Conservation (phyloP, 805 yeast genomes). For the Debaryomyces maramus region DNA sequence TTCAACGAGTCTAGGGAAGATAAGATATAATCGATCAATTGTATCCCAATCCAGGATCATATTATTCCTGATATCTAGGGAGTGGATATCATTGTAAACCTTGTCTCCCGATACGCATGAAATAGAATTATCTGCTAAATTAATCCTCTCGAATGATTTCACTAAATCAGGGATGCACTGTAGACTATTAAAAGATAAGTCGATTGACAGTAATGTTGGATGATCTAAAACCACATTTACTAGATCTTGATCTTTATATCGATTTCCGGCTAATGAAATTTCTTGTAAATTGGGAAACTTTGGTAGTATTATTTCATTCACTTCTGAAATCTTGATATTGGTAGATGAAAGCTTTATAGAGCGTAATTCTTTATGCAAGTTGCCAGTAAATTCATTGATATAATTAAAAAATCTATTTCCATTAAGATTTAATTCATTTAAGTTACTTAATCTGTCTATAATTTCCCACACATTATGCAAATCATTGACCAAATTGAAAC, state of each 20-base stretch:
- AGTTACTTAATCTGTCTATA: conserved; percentile 29
- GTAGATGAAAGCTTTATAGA: conserved; percentile 30
- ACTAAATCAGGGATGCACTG: conserved; percentile 24
- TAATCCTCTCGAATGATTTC: conserved; percentile 16
- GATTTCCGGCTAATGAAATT: conserved; percentile 37
- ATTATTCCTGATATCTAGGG: conserved; percentile 56
- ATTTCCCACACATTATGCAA: conserved; percentile 41
- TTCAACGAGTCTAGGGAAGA: conserved; percentile 44
- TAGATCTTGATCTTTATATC: conserved; percentile 20
- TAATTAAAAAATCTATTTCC: conserved; percentile 46
- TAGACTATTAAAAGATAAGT: conserved; percentile 46
- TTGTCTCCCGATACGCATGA: conserved; percentile 4
- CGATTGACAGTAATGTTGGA: conserved; percentile 14
- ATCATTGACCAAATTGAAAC: conserved; percentile 54
- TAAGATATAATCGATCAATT: conserved; percentile 35
- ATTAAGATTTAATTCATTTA: conserved; percentile 50
- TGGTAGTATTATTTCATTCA: conserved; percentile 17
- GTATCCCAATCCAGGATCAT: conserved; percentile 45
- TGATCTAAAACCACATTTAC: conserved; percentile 7
- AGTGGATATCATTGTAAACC: neutral
- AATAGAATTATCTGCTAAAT: conserved; percentile 39
- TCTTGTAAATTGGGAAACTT: conserved; percentile 40
- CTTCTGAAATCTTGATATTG: conserved; percentile 11
- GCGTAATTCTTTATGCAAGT: conserved; percentile 11
- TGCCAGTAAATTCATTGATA: neutral